These are phyloP conservation scores for Alternaria sp. DNA, from an alignment of 2,329 filamentous ascomycete species.

Conservation along the genomic window DNA sequence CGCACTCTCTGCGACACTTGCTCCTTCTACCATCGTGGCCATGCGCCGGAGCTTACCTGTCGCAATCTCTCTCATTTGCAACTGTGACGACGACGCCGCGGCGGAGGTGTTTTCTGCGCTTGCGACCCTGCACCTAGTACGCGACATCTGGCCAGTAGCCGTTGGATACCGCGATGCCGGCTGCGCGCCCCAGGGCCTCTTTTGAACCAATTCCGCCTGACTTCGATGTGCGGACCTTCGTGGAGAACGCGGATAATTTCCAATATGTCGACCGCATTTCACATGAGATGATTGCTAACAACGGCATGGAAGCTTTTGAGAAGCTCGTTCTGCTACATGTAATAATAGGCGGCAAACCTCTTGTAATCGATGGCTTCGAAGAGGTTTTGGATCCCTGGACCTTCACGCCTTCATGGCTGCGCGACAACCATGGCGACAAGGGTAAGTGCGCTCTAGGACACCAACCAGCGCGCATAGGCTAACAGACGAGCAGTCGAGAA, in stretches of 20 bases:
- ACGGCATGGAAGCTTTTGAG: slow-evolving; percentile 82
- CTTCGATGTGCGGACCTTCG: slow-evolving; percentile 77
- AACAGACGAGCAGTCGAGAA: slow-evolving; percentile 70
- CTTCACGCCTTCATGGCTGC: slow-evolving; percentile 83
- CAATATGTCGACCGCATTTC: slow-evolving; percentile 84
- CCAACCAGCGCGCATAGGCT: slow-evolving; percentile 34
- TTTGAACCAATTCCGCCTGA: slow-evolving; percentile 92
- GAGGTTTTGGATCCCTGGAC: slow-evolving; percentile 75
- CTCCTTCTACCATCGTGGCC: neutral
- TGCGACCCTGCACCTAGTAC: slow-evolving; percentile 1
- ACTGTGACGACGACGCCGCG: slow-evolving; percentile 6
- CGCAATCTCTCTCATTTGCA: neutral
- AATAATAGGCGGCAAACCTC: slow-evolving; percentile 81
- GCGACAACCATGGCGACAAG: slow-evolving; percentile 79
- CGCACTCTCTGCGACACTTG: neutral
- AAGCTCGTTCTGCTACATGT: slow-evolving; percentile 85
- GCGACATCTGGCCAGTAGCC: slow-evolving; percentile 23
- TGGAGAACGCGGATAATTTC: slow-evolving; percentile 83
- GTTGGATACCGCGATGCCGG: slow-evolving; percentile 68
- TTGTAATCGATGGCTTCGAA: slow-evolving; percentile 92
- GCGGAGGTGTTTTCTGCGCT: slow-evolving; percentile 2
- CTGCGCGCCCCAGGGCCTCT: slow-evolving; percentile 80
- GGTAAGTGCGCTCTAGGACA: slow-evolving; percentile 59
- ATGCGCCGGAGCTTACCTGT: neutral
- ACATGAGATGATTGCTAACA: slow-evolving; percentile 76